Conservation (phyloP, 192 early-diverging fungal species). For the Radiomyces spectabilis region DNA sequence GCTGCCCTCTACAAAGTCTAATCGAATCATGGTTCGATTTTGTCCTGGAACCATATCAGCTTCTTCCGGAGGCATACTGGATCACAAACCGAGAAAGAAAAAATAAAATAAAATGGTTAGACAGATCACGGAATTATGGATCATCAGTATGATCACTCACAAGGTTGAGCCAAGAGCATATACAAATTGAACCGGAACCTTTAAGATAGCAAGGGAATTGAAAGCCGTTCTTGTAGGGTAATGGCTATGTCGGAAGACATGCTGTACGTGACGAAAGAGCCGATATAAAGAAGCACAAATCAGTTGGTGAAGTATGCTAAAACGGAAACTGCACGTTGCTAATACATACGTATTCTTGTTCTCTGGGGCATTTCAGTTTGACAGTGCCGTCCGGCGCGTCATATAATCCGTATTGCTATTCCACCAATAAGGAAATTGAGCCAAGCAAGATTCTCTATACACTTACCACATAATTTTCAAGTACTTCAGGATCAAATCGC, state of each 20-base stretch:
- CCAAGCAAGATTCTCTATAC: not conserved
- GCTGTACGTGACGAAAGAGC: not conserved
- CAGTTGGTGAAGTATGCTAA: not conserved
- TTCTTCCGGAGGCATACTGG: slow-evolving; percentile 3
- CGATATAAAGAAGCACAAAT: not conserved
- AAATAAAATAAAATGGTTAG: not conserved
- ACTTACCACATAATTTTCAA: slow-evolving; percentile 47
- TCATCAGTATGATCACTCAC: slow-evolving; percentile 22
- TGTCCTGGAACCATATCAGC: slow-evolving; percentile 4
- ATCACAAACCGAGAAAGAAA: not conserved
- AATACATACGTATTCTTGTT: slow-evolving; percentile 38
- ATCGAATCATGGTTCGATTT: slow-evolving; percentile 12
- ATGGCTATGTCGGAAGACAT: slow-evolving; percentile 6
- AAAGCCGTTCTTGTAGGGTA: slow-evolving; percentile 17
- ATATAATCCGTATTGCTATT: slow-evolving; percentile 36
- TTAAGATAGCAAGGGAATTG: slow-evolving; percentile 17
- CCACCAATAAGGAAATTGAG: not conserved
- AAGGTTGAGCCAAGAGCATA: slow-evolving; percentile 26
- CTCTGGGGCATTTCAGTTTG: slow-evolving; percentile 33
- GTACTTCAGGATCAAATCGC: slow-evolving; percentile 37
- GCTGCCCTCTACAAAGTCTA: slow-evolving; percentile 19
- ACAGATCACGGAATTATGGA: not conserved
- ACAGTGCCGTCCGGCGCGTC: slow-evolving; percentile 30
- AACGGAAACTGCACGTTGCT: not conserved
- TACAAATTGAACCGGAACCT: slow-evolving; percentile 33